Evolutionary conservation across 768 basidiomycete species (phyloP), one percentile per base, ranked within the genome.

Genomic region (Lentinula aciculospora): DNA sequence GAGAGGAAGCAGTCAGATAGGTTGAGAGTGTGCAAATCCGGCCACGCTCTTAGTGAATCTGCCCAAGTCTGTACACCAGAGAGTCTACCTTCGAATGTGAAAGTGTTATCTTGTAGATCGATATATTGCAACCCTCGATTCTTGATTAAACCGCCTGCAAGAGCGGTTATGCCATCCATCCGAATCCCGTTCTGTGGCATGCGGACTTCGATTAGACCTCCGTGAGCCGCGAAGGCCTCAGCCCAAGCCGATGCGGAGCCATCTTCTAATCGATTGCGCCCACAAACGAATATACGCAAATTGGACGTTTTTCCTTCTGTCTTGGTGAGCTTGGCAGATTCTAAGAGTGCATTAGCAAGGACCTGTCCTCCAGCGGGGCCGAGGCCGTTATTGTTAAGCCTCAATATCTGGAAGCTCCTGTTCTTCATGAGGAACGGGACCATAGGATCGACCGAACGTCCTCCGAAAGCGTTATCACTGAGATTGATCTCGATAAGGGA

Each of bases 111-210:
- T 71, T 98, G 94, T 48, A 99, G 74, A 77, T 99, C 94, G 65
- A 99, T 81, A 62, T 85, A 74, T 65, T 84, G 76, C 53, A 99
- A 75, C 40, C 77, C 73, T 2, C 77, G 73, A 68, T 87, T 89
- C 57, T 85, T 77, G 12, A 83, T 70, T 31, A 99, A 71, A 3
- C 94, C 96, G 23, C 71, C 68, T 4, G 92, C 90, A 23, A 99
- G 82, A 10, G 83, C 81, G 8, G 80, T 80, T 66, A 96, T 89
- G 3, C 97, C 97, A 58, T 88, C 87, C 86, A 92, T 92, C 62
- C 94, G 81, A 64, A 99, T 98, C 4, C 96, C 97, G 66, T 99
- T 98, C 77, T 98, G 95, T n/a, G 92, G 90, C 86, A 98, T 88
- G 58, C 90, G 82, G 29, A 98, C 88, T 62, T 97, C 92, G 53